phyloP scores from a whole-genome alignment of 2,329 filamentous ascomycete genomes.

The Madurella fahalii region DNA sequence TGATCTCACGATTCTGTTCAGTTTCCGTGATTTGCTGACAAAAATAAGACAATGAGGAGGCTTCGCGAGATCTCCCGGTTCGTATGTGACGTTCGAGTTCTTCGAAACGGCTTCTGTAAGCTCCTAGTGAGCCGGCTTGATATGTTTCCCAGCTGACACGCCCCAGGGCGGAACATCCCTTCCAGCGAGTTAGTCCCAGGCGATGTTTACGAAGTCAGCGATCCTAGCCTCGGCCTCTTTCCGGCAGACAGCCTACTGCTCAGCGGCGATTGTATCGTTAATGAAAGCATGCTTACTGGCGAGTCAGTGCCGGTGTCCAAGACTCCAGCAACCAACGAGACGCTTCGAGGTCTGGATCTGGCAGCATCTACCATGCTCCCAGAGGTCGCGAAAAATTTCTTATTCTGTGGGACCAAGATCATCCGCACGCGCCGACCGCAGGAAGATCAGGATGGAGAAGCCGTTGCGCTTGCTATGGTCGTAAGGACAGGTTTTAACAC shows the following conservation, averaged over 20 bases:
- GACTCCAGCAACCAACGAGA: conserved; percentile 74
- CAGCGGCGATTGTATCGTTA: conserved; percentile 94
- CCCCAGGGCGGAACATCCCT: conserved; percentile 68
- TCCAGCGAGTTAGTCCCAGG: conserved; percentile 90
- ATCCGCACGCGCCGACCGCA: conserved; percentile 85
- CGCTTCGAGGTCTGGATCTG: conserved; percentile 71
- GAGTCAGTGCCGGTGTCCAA: conserved; percentile 98
- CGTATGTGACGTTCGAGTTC: conserved; percentile 89
- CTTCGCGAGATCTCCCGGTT: conserved; percentile 89
- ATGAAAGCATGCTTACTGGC: conserved; percentile 97
- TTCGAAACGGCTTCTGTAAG: conserved; percentile 90
- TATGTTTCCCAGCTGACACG: neutral
- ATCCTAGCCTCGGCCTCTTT: conserved; percentile 81
- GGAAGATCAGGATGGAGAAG: conserved; percentile 79
- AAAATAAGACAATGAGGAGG: conserved; percentile 72
- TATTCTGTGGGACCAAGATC: conserved; percentile 94
- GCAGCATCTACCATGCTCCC: conserved; percentile 77
- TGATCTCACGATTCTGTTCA: conserved; percentile 12
- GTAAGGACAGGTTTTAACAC: conserved; percentile 95
- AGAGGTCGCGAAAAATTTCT: conserved; percentile 79
- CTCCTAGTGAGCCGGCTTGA: conserved; percentile 15
- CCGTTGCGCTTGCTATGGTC: conserved; percentile 85
- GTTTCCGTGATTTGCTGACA: conserved; percentile 7
- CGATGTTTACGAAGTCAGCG: conserved; percentile 94
- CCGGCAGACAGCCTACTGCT: conserved; percentile 89